Percentiles rank a stretch among this genome's conserved stretches.
Conservation (phyloP, 345 rosid genomes). For the Camelina laxa region DNA sequence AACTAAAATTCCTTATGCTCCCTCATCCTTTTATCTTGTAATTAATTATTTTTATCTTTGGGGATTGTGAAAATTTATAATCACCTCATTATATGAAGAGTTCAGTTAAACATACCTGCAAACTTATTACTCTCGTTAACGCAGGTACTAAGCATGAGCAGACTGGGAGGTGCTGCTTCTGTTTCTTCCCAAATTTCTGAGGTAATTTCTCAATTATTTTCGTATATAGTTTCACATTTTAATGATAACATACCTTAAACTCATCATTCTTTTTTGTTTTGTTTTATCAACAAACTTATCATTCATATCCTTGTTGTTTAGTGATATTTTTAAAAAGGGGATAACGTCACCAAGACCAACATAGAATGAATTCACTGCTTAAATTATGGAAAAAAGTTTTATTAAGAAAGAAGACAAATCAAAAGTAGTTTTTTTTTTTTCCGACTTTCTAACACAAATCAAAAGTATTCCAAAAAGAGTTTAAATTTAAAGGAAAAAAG, state of each 20-base stretch:
- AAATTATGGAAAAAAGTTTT: not conserved
- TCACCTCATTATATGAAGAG: not conserved
- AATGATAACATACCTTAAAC: not conserved
- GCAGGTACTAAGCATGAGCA: constrained; percentile 98
- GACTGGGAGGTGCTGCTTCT: constrained; percentile 90
- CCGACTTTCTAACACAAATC: constrained; percentile 33
- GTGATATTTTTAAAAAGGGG: not conserved
- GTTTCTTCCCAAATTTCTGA: constrained; percentile 84
- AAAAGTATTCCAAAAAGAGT: constrained; percentile 21
- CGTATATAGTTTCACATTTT: not conserved
- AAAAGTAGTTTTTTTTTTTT: constrained; percentile 17
- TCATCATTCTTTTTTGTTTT: no score
- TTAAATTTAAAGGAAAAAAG: constrained; percentile 41
- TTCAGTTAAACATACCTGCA: not conserved
- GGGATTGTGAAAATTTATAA: not conserved
- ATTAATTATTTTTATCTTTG: constrained; percentile 1
- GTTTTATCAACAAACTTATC: no score
- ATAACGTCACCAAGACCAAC: constrained; percentile 20
- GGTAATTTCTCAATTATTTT: constrained; percentile 48
- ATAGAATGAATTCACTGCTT: constrained; percentile 14
- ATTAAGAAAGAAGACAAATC: constrained; percentile 13
- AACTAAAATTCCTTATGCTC: constrained; percentile 44
- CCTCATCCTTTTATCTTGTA: constrained; percentile 8
- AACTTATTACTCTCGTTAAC: not conserved
- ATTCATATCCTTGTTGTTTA: no score